Percentiles rank a stretch among this genome's conserved stretches.
Conservation (phyloP, 2,329 filamentous ascomycete species). For the Phialophora macrospora region DNA sequence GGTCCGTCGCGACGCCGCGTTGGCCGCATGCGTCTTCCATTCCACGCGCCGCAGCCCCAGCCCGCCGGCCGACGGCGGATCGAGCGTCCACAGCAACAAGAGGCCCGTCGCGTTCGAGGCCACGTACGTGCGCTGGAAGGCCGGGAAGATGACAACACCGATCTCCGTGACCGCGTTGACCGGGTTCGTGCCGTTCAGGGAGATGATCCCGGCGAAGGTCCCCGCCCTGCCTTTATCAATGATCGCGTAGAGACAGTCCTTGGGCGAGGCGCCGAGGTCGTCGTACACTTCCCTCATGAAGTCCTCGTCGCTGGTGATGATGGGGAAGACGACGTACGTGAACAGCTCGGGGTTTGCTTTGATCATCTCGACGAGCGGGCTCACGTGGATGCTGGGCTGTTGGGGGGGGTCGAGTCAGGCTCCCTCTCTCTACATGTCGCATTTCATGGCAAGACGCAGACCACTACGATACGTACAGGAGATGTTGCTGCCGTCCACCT, state of each 20-base stretch:
- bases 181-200: neutral
- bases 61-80: constrained; percentile 12
- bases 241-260: constrained; percentile 14
- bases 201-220: constrained; percentile 8
- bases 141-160: constrained; percentile 13
- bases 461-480: neutral
- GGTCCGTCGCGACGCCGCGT: neutral
- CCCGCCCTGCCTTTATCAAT: constrained; percentile 6
- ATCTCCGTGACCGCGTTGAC: constrained; percentile 10
- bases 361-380: constrained; percentile 1
- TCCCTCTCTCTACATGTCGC: too few relatives aligned
- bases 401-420: neutral
- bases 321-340: constrained; percentile 6
- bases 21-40: constrained; percentile 4
- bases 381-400: constrained; percentile 2
- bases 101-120: constrained; percentile 8
- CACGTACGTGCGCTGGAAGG: constrained; percentile 14
- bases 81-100: constrained; percentile 8
- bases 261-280: neutral
- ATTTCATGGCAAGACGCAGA: too few relatives aligned
- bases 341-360: constrained; percentile 9
- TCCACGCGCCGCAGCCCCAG: constrained; percentile 6
- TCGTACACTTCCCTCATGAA: constrained; percentile 8
- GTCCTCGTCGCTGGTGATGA: constrained; percentile 8
- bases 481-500: neutral